Evolutionary conservation across 73 alveolate species (phyloP).

Genomic region (Tetrahymena thermophila): DNA sequence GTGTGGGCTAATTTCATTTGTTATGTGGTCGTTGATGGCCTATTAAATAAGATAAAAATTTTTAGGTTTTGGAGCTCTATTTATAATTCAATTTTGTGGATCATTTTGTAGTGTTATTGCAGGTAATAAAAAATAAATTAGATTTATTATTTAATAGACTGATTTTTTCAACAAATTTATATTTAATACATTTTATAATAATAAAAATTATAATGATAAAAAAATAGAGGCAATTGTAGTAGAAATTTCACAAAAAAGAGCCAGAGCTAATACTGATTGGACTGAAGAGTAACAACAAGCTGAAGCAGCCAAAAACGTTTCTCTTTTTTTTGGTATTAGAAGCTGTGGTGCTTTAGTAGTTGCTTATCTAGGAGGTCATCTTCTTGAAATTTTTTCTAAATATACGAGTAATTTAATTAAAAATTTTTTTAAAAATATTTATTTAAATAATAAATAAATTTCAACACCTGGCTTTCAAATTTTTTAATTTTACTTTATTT

Average conservation of each 20-base stretch:
- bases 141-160: neutral
- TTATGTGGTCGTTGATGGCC: slow-evolving; percentile 65
- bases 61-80: neutral
- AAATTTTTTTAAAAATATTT: neutral
- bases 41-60: slow-evolving; percentile 16
- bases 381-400: slow-evolving; percentile 1
- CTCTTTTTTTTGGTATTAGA: slow-evolving; percentile 40
- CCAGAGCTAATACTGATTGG: neutral
- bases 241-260: slow-evolving; percentile 16
- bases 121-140: neutral
- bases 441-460: neutral
- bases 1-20: slow-evolving; percentile 57
- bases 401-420: neutral
- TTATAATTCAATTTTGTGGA: slow-evolving; percentile 12
- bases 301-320: slow-evolving; percentile 40
- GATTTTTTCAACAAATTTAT: too few relatives aligned
- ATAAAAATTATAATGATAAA: neutral
- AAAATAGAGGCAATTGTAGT: slow-evolving; percentile 67
- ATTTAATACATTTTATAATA: neutral
- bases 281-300: neutral
- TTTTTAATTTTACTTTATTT: neutral
- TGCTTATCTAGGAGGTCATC: slow-evolving; percentile 34
- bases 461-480: neutral
- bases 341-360: slow-evolving; percentile 23
- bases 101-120: slow-evolving; percentile 71